Evolutionary conservation across 2,329 filamentous ascomycete species (phyloP), one percentile per base, ranked within the genome.

Genomic region (Myriangium duriaei): DNA sequence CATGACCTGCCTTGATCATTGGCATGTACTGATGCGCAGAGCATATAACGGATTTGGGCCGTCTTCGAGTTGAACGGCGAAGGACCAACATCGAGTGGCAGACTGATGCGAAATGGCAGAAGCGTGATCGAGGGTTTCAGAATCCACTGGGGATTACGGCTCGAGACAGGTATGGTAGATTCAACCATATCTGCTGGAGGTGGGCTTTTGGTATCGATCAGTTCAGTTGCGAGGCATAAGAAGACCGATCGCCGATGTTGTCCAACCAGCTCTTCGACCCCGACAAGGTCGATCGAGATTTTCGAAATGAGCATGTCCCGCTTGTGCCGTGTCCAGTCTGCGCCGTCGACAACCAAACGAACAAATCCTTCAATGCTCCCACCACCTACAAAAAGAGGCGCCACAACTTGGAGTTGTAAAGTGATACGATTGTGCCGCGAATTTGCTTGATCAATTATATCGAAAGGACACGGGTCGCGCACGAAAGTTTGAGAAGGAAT

Each of bases 321-420:
- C 45, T 60, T 60, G 41, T 63, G 59, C 41, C 62, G 54, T 42
- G 58, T 50, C 40, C 60, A 55, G 39, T 66, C 61, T 33, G 61
- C 59, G 44, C 66, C 64, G 38, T 70, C 64, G 24, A 71, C 55
- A 5, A 55, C 59, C 34, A 72, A 54, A 36, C 62, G 61, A 10
- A 68, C 56, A 39, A 60, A 58, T 13, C 69, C 69, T 53, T 72
- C 68, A 11, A 71, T 59, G 9, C 63, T 69, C 6, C 68, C 66
- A 17, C 69, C 69, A 12, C 69, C 69, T n/a, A 72, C 66, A 42
- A 69, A 72, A 6, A 72, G 50, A 4, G 68, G 60, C 12, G 67
- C 65, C 18, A 62, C 63, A 15, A 69, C 53, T 34, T 66, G 64
- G n/a, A 71, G 47, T 11, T 65, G 66, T 5, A 69, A 53, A 26